These are phyloP conservation scores for Xylaria sp. DNA, from an alignment of 2,329 filamentous ascomycete species.

Conservation along the genomic window DNA sequence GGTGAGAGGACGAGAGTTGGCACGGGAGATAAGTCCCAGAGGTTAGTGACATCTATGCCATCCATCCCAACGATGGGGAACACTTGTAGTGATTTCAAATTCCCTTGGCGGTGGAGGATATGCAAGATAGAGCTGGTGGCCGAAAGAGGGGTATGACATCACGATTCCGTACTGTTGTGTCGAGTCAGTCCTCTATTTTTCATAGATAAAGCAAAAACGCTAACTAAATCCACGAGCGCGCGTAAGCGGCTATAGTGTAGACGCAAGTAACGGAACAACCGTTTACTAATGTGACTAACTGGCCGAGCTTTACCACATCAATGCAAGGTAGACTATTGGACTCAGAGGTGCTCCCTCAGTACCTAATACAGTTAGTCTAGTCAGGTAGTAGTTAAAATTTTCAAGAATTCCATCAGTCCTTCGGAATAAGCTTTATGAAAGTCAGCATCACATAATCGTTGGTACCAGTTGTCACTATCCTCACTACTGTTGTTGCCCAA, in stretches of 20 bases:
- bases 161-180: neutral
- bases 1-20: constrained; percentile 23
- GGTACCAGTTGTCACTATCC: too few relatives aligned
- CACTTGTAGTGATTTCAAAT: neutral
- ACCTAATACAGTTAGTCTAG: too few relatives aligned
- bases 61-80: neutral
- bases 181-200: neutral
- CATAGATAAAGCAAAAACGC: neutral
- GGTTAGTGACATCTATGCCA: constrained; percentile 4
- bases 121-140: neutral
- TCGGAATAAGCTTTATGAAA: too few relatives aligned
- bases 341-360: too few relatives aligned
- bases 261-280: neutral
- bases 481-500: too few relatives aligned
- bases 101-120: neutral
- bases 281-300: neutral
- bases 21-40: constrained; percentile 29
- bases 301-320: neutral
- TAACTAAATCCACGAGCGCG: neutral
- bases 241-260: neutral
- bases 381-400: too few relatives aligned
- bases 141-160: neutral
- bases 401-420: too few relatives aligned
- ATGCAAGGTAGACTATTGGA: too few relatives aligned
- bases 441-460: too few relatives aligned